These are phyloP conservation scores for Penicillium sp. DNA, from an alignment of 2,329 filamentous ascomycete genomes.

Conservation along the genomic window DNA sequence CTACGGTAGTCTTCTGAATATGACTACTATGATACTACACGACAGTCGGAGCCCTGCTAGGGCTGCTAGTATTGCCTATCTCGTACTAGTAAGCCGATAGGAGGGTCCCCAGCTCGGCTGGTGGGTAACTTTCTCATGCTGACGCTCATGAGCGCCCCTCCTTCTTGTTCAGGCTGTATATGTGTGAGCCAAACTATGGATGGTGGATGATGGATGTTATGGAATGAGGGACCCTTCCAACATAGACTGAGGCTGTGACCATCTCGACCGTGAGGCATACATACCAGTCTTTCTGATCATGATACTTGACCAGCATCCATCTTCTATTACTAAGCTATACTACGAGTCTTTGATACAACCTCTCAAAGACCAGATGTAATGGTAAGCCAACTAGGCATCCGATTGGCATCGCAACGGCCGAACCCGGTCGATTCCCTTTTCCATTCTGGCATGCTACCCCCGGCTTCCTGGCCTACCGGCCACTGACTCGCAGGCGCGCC, in stretches of 20 bases:
- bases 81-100: not conserved
- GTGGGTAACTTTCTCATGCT: constrained; percentile 2
- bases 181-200: not conserved
- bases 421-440: constrained; percentile 9
- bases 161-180: not conserved
- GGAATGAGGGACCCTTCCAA: not conserved
- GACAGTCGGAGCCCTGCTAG: not conserved
- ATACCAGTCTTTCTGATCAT: not conserved
- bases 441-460: constrained; percentile 1
- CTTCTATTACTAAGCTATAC: too few species aligned
- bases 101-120: not conserved
- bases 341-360: too few species aligned
- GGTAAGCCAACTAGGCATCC: not conserved
- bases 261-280: not conserved
- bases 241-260: not conserved
- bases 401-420: constrained; percentile 4
- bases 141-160: not conserved
- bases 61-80: not conserved
- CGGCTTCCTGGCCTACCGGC: not conserved
- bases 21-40: not conserved
- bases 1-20: not conserved
- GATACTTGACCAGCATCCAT: not conserved
- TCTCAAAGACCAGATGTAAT: not conserved
- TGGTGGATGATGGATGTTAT: not conserved
- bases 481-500: constrained; percentile 14